Base-by-base conservation (phyloP, 805 yeast genomes). In the Nakazawaea sp. region DNA sequence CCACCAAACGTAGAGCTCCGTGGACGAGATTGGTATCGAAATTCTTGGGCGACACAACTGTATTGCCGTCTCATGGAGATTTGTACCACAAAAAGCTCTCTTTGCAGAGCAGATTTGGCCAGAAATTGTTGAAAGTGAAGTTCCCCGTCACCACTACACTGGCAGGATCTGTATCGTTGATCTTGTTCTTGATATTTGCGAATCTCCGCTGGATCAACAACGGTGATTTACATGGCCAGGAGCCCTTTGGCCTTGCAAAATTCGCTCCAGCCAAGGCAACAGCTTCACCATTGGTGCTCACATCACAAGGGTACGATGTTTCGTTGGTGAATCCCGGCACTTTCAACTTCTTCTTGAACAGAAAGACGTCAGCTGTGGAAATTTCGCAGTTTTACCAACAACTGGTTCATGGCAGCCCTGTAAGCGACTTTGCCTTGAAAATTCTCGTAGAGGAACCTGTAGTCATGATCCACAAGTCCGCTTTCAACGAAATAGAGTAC, bases 111-210 rank as follows among this genome's bases (percentile, higher is more conserved):
- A 45, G 43, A 27, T 23, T 52, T 2, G 57, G 58, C 1, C 66
- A 58, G 41, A 47, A 46, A 30, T 43, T 61, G 13, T 46, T 64
- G 38, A 58, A 54, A 28, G 42, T 67, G 17, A 56, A 53, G 25
- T 48, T 62, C 13, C 74, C 76, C 4, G 45, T 59, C 3, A 55
- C 67, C 9, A 47, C 51, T 1, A 51, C 55, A 2, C 49, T 60
- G 4, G 51, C 50, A 1, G 55, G 60, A 2, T 57, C 66, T 31
- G 27, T 55, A 2, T 41, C 52, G 11, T 47, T 50, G 26, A 41
- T 49, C 8, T 26, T 49, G 15, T 41, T 59, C 12, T 44, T 58
- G 19, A 44, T 66, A 12, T 47, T 58, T 6, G 43, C 58, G 4
- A 51, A 52, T 34, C 38, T 59, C 20, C 55, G 60, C 41, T 64